Conservation (phyloP, 768 basidiomycete genomes). For the Amylocystis lapponica region DNA sequence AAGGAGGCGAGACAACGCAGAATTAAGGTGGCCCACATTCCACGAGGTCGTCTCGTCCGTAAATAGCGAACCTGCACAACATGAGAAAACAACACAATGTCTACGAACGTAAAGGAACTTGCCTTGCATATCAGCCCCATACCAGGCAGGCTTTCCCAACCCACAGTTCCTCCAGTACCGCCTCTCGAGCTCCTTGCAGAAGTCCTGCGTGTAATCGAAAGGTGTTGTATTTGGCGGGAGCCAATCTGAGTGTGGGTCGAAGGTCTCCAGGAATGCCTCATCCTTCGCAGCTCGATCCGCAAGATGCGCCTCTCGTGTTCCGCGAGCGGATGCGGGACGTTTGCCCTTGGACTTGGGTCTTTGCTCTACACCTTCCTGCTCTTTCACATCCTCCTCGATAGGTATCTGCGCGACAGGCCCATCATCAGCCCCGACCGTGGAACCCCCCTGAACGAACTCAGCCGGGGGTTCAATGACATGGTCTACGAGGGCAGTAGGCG, state of each 20-base stretch:
- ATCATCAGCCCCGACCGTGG: background rate
- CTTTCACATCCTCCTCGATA: constrained; percentile 5
- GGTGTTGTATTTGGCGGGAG: constrained; percentile 67
- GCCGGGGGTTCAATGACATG: background rate
- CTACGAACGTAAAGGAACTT: constrained; percentile 13
- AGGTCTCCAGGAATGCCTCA: constrained; percentile 57
- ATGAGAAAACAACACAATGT: constrained; percentile 1
- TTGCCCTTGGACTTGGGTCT: constrained; percentile 35
- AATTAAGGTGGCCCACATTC: constrained; percentile 93
- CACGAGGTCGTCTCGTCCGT: constrained; percentile 75
- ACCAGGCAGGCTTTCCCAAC: constrained; percentile 89
- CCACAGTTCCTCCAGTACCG: constrained; percentile 91
- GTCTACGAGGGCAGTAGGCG: constrained; percentile 1
- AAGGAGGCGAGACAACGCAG: constrained; percentile 75
- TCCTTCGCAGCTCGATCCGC: constrained; percentile 41
- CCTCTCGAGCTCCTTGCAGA: constrained; percentile 82
- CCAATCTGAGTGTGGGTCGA: constrained; percentile 74
- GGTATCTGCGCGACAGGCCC: constrained; percentile 3
- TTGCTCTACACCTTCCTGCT: constrained; percentile 22
- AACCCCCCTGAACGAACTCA: background rate
- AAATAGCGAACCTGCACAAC: constrained; percentile 51
- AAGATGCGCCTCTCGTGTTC: constrained; percentile 41
- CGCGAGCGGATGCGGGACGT: constrained; percentile 35
- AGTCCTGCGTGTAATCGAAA: constrained; percentile 81
- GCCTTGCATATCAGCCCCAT: constrained; percentile 96